phyloP scores from a whole-genome alignment of 768 basidiomycete species.

The Termitomyces sp. region DNA sequence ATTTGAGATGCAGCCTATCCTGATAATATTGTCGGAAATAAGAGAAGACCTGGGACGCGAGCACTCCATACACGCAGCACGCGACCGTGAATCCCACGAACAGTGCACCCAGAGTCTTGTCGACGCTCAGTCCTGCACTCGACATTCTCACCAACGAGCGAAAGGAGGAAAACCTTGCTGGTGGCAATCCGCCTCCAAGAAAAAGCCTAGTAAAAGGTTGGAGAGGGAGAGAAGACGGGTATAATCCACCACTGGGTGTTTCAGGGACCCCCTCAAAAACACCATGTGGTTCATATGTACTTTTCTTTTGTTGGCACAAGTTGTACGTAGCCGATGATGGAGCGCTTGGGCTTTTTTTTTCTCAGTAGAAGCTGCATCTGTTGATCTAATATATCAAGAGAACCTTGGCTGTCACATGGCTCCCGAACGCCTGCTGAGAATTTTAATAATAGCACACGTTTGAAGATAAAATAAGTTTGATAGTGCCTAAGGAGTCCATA shows the following conservation, averaged over 20 bases:
- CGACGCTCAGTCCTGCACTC: constrained; percentile 17
- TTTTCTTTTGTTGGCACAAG: neutral
- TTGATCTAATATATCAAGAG: constrained; percentile 7
- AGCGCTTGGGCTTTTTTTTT: neutral
- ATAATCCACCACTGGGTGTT: neutral
- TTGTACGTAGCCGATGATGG: constrained; percentile 1
- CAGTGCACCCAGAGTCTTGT: constrained; percentile 54
- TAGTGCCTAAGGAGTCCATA: neutral
- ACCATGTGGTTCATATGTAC: neutral
- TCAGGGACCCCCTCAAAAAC: neutral
- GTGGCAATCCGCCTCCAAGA: neutral
- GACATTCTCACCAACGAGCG: constrained; percentile 7
- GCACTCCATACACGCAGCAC: constrained; percentile 46
- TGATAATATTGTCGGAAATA: constrained; percentile 52
- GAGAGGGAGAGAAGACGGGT: neutral
- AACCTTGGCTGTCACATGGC: constrained; percentile 3
- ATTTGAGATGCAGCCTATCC: constrained; percentile 46
- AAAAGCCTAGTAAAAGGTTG: neutral
- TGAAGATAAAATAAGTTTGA: neutral
- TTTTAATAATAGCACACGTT: neutral
- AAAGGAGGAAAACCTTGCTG: neutral
- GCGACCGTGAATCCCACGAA: constrained; percentile 55
- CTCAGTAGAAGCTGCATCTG: neutral
- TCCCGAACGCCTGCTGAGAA: neutral
- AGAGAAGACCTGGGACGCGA: constrained; percentile 45